A percentile compares a stretch with the other conserved stretches of the same genome.
phyloP scores from a whole-genome alignment of 2,329 filamentous ascomycete genomes.

The Aspergillus sp. region DNA sequence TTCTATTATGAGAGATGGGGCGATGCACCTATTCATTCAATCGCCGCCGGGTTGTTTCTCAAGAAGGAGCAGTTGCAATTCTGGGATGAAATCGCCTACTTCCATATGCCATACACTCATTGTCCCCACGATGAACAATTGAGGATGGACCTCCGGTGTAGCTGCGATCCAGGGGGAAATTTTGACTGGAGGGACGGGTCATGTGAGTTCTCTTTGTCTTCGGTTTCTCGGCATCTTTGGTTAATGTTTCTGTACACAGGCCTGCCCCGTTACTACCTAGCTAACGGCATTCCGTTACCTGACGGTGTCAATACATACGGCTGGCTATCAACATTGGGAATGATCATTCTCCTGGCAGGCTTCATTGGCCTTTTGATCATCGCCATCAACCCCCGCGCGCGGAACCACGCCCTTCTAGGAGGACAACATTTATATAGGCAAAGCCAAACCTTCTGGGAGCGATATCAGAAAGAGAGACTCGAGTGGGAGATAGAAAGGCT shows the following conservation, averaged over 20 bases:
- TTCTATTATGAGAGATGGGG: constrained; percentile 99
- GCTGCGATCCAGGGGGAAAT: constrained; percentile 94
- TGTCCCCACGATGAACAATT: constrained; percentile 89
- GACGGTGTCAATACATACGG: constrained; percentile 77
- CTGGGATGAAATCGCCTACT: constrained; percentile 98
- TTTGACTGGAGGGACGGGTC: constrained; percentile 99
- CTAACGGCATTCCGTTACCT: constrained; percentile 79
- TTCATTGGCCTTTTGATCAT: constrained; percentile 12
- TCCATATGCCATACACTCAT: constrained; percentile 96
- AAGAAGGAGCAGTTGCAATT: constrained; percentile 96
- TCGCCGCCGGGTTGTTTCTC: constrained; percentile 81
- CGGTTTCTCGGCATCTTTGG: not conserved
- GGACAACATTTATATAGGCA: constrained; percentile 7
- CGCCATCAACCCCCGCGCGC: constrained; percentile 11
- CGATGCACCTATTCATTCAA: constrained; percentile 97
- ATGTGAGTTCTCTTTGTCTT: constrained; percentile 61
- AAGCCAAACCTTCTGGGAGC: constrained; percentile 6
- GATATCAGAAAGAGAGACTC: constrained; percentile 6
- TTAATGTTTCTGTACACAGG: constrained; percentile 49
- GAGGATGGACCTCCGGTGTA: constrained; percentile 81
- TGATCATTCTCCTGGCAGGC: constrained; percentile 14
- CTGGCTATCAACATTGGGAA: constrained; percentile 33
- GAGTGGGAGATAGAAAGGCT: constrained; percentile 6
- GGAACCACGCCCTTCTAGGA: constrained; percentile 5
- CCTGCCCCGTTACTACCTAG: constrained; percentile 81